Conservation (phyloP, 305 asterid genomes). For the Plantago lanceolata region DNA sequence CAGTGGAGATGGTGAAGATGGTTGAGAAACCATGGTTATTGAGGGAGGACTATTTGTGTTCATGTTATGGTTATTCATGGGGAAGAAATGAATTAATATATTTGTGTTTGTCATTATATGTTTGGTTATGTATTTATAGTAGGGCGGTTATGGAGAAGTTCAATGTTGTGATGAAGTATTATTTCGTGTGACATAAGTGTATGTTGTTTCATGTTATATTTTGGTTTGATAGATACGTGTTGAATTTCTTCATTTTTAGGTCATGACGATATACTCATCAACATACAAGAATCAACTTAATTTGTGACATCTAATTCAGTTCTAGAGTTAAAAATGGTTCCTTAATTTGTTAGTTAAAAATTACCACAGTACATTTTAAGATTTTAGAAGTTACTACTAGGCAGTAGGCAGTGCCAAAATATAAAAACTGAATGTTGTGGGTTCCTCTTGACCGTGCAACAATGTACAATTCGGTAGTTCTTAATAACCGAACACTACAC, state of each 20-base stretch:
- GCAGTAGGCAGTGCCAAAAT: too few relatives aligned
- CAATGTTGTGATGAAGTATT: too few relatives aligned
- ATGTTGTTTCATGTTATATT: not conserved
- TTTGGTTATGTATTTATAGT: not conserved
- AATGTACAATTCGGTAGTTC: too few relatives aligned
- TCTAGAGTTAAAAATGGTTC: too few relatives aligned
- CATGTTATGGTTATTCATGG: not conserved
- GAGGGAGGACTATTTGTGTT: not conserved
- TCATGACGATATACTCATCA: not conserved
- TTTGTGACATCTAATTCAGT: not conserved
- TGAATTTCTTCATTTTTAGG: not conserved
- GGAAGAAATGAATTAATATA: not conserved
- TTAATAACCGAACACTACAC: too few relatives aligned
- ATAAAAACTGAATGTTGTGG: too few relatives aligned
- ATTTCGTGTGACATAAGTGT: not conserved
- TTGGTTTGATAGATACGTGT: not conserved
- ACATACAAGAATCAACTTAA: not conserved
- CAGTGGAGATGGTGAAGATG: not conserved
- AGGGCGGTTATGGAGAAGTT: not conserved
- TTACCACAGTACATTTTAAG: too few relatives aligned
- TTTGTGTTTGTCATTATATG: not conserved
- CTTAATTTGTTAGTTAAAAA: too few relatives aligned
- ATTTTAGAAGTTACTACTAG: too few relatives aligned
- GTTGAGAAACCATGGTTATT: slow-evolving; percentile 4
- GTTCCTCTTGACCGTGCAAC: too few relatives aligned